A percentile compares a stretch with the other conserved stretches of the same genome.
These are phyloP conservation scores for Vaccinium myrtillus DNA, from an alignment of 148 eudicot genomes.

Conservation along the genomic window DNA sequence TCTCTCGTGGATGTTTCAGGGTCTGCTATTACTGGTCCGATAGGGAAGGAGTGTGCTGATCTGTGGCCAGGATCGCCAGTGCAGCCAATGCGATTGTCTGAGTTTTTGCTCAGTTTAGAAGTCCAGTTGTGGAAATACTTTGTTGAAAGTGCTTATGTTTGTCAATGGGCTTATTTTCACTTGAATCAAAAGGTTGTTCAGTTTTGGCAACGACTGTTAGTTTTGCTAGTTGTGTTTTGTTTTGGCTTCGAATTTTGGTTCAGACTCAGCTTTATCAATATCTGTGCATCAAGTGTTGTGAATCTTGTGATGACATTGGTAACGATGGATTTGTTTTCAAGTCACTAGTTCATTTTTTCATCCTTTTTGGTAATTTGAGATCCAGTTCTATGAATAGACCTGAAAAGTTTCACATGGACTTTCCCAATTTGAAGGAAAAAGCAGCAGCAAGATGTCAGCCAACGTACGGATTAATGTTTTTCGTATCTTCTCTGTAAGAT, in stretches of 20 bases:
- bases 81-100: conserved; percentile 57
- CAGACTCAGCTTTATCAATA: background rate
- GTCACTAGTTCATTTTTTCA: background rate
- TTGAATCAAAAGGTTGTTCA: background rate
- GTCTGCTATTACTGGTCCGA: conserved; percentile 56
- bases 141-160: background rate
- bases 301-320: background rate
- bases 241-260: background rate
- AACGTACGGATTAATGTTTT: background rate
- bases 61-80: conserved; percentile 22
- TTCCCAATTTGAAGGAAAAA: background rate
- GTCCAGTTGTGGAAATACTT: background rate
- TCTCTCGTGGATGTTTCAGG: conserved; percentile 18
- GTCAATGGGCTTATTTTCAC: background rate
- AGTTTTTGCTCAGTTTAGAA: background rate
- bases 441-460: background rate
- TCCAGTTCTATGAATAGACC: background rate
- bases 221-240: background rate
- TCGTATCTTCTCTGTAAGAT: background rate
- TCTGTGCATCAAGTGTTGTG: background rate
- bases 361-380: background rate
- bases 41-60: conserved; percentile 59
- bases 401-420: background rate
- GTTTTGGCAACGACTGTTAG: background rate
- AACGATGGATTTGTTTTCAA: background rate